phyloP scores from a whole-genome alignment of 345 rosid genomes.

The rapeseed (Brassica napus) region Da-Ae NC_063450.1:24010501-24011000 shows the following conservation, averaged over 20 bases:
- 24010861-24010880: slow-evolving; percentile 21
- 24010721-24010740: slow-evolving; percentile 9
- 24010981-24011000: slow-evolving; percentile 29
- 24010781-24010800: not conserved
- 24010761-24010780: not conserved
- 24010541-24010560: slow-evolving; percentile 83
- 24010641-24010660: slow-evolving; percentile 10
- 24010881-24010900: not conserved
- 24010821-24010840: slow-evolving; percentile 24
- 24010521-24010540: slow-evolving; percentile 84
- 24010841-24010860: slow-evolving; percentile 16
- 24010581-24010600: not conserved
- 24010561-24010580: slow-evolving; percentile 63
- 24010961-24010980: slow-evolving; percentile 21
- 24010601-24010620: slow-evolving; percentile 9
- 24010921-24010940: slow-evolving; percentile 31
- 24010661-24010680: slow-evolving; percentile 16
- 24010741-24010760: slow-evolving; percentile 5
- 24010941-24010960: slow-evolving; percentile 32
- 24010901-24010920: not conserved
- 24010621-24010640: slow-evolving; percentile 20
- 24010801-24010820: slow-evolving; percentile 12
- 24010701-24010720: not conserved
- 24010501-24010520: slow-evolving; percentile 77
- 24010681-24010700: slow-evolving; percentile 12